Evolutionary conservation across 768 basidiomycete genomes (phyloP).

Genomic region (Daedaleopsis nitida): DNA sequence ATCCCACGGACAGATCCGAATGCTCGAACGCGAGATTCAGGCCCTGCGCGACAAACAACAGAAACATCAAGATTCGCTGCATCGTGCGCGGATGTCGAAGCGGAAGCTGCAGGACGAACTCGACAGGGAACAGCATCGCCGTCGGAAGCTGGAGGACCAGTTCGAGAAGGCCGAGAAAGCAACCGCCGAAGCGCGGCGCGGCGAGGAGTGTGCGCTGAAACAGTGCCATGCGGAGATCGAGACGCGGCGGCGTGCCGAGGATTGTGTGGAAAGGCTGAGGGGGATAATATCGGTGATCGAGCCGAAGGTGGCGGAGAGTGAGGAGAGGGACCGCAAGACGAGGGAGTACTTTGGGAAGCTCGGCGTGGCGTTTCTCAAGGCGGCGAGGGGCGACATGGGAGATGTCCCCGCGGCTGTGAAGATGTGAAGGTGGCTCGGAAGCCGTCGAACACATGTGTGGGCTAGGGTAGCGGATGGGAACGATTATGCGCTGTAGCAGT

Average conservation of each 20-base stretch:
- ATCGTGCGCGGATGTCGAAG: conserved; percentile 39
- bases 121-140: conserved; percentile 22
- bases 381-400: conserved; percentile 23
- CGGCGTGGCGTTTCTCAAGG: conserved; percentile 21
- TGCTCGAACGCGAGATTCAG: conserved; percentile 41
- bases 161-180: conserved; percentile 15
- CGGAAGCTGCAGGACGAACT: conserved; percentile 46
- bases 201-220: conserved; percentile 19
- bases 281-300: conserved; percentile 5
- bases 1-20: conserved; percentile 9
- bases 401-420: neutral
- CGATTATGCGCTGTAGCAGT: neutral
- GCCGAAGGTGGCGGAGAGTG: conserved; percentile 10
- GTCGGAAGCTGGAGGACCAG: conserved; percentile 25
- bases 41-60: conserved; percentile 38
- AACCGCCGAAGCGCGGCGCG: conserved; percentile 10
- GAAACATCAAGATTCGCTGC: conserved; percentile 32
- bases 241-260: conserved; percentile 16
- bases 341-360: conserved; percentile 22
- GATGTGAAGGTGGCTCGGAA: neutral
- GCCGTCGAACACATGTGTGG: neutral
- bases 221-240: conserved; percentile 23
- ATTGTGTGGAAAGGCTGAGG: conserved; percentile 7
- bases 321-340: conserved; percentile 19
- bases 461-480: neutral